Conservation (phyloP, 2,329 filamentous ascomycete genomes). For the Triangularia verruculosa region DNA sequence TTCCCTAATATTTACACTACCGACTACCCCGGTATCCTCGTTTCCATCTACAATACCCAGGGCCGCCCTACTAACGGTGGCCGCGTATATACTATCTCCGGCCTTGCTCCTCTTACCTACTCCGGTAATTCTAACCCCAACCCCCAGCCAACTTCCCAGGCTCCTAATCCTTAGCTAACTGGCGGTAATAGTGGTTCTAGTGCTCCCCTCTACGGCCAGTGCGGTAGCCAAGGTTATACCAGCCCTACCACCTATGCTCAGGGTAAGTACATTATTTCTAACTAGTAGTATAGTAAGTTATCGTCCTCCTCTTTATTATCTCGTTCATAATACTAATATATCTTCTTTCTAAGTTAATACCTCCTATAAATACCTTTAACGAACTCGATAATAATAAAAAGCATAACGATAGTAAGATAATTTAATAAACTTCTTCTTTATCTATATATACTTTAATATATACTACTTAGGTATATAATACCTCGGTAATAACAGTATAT, state of each 20-base stretch:
- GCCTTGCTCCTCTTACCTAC: slow-evolving; percentile 32
- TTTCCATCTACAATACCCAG: slow-evolving; percentile 35
- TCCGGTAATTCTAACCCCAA: slow-evolving; percentile 17
- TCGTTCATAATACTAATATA: not conserved
- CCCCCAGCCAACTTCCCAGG: slow-evolving; percentile 3
- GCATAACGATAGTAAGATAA: not conserved
- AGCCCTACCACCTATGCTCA: slow-evolving; percentile 24
- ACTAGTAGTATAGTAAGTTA: slow-evolving; percentile 26
- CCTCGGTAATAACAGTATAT: not conserved
- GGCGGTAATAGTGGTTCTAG: slow-evolving; percentile 3
- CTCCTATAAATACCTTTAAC: not conserved
- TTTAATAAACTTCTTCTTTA: not conserved
- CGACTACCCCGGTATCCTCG: slow-evolving; percentile 35
- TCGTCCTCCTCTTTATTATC: not conserved
- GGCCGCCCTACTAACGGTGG: slow-evolving; percentile 34
- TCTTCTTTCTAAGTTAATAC: not conserved
- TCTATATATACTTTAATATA: not conserved
- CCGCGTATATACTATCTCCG: slow-evolving; percentile 36
- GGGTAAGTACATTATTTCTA: slow-evolving; percentile 25
- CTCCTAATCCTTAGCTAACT: slow-evolving; percentile 3
- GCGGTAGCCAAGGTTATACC: slow-evolving; percentile 26
- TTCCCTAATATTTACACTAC: slow-evolving; percentile 37
- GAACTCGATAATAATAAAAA: not conserved
- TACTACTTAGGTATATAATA: not conserved
- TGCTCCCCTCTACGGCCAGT: slow-evolving; percentile 26